Percentiles rank a stretch among this genome's conserved stretches.
phyloP scores from a whole-genome alignment of 139 green algal species.

The Tetraselmis striata region DNA sequence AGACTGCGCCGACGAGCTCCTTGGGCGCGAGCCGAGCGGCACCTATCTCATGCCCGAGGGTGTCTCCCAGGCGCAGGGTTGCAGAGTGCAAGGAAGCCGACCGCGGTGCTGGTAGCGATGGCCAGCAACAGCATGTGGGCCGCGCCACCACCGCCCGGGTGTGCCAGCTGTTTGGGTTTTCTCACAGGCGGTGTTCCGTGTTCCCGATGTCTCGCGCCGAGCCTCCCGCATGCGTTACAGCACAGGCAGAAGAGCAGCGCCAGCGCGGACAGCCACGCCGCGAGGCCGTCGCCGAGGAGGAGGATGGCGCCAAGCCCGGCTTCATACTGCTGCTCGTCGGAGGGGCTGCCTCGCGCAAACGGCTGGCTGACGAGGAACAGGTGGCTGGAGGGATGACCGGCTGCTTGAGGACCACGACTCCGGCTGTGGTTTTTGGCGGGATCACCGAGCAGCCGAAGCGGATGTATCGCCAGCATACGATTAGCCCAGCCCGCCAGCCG shows the following conservation, averaged over 20 bases:
- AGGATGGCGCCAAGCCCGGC: neutral
- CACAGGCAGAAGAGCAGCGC: neutral
- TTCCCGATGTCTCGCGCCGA: too few species aligned
- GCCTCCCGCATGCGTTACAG: too few species aligned
- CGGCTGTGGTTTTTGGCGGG: too few species aligned
- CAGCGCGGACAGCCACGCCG: neutral
- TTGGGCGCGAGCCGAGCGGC: neutral
- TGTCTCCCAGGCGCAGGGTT: neutral
- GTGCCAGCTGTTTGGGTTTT: too few species aligned
- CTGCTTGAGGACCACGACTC: too few species aligned
- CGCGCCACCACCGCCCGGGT: too few species aligned
- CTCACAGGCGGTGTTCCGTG: too few species aligned
- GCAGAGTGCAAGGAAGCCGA: neutral
- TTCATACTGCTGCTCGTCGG: neutral
- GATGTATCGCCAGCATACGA: neutral
- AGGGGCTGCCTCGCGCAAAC: neutral
- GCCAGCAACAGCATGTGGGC: too few species aligned
- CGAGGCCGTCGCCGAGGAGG: neutral
- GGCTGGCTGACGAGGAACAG: neutral
- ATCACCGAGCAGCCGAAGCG: too few species aligned
- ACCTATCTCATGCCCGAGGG: neutral
- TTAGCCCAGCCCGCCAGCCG: neutral
- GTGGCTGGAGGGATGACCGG: too few species aligned
- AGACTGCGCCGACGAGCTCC: neutral
- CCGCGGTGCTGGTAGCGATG: too few species aligned